Evolutionary conservation across 306 rosid species (phyloP), one percentile per base, ranked within the genome.

Genomic region (Begonia fuchsioides): DNA sequence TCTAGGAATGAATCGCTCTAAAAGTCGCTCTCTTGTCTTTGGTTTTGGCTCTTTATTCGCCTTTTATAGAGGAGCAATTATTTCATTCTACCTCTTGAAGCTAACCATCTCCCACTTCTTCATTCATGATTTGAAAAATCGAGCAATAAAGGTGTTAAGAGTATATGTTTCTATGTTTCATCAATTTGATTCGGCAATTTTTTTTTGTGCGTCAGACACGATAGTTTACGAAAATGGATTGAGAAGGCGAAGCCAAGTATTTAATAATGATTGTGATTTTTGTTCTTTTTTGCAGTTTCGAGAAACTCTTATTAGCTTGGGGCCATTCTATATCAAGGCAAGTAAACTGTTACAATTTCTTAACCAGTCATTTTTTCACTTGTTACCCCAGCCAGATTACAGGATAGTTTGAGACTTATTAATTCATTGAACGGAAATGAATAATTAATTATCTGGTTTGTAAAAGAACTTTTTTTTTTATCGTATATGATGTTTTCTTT

Each of bases 291-390:
- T 82, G 92, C 92, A 90, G 97, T 90, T 90, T 66, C 85, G 97
- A 9, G 72, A 90, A 79, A 90, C 97, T 57, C 74, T 90, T n/a
- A 85, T 90, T 63, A 72, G 43, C 53, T 66, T 90, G 82, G 97
- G 97, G 57, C 97, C 97, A 58, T 90, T 90, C 85, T 90, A 90
- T 64, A 49, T 79, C 58, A 90, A 90, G 97, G 97, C 67, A 81
- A 84, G 85, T 66, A 57, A 49, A 65, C 72, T 54, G 2, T 38
- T 20, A 51, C 2, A 11, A 72, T 54, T 53, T 66, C 54, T 53
- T 51, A 44, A 44, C 13, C 53, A 54, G 17, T 61, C 35, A 47
- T 20, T 5, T 38, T 20, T 52, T 49, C 7, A 5, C 35, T 48
- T 49, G 13, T 0, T 12, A 16, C 9, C 47, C 17, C 8, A 12